A percentile compares a stretch with the other conserved stretches of the same genome.
phyloP scores from a whole-genome alignment of 2,329 filamentous ascomycete species.

The Penicillium sp. region DNA sequence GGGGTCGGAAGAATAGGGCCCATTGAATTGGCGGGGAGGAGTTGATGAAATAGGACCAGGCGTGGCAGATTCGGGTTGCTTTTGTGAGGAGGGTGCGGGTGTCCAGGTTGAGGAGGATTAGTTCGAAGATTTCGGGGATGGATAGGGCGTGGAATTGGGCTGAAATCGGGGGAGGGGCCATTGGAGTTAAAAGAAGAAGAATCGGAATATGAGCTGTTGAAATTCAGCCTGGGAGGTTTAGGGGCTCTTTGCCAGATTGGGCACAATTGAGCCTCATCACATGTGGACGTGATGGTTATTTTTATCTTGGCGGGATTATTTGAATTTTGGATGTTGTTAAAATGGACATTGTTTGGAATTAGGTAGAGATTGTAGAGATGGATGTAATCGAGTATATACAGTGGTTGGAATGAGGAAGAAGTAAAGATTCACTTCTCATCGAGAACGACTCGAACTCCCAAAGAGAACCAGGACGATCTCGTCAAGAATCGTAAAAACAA shows the following conservation, averaged over 20 bases:
- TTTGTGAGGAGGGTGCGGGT: constrained; percentile 6
- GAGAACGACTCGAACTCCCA: constrained; percentile 29
- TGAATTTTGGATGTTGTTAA: background rate
- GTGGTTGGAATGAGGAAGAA: background rate
- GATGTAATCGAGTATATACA: constrained; percentile 3
- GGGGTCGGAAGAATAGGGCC: constrained; percentile 1
- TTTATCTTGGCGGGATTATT: background rate
- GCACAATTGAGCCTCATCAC: background rate
- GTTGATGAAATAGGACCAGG: constrained; percentile 4
- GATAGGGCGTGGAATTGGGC: background rate
- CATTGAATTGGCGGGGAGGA: background rate
- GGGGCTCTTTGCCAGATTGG: background rate
- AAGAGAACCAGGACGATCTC: constrained; percentile 67
- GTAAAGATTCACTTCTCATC: constrained; percentile 2
- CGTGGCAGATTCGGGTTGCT: constrained; percentile 2
- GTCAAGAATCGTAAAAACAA: constrained; percentile 69
- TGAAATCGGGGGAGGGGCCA: background rate
- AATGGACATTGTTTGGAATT: background rate
- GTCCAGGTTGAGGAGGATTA: constrained; percentile 8
- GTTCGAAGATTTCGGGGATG: constrained; percentile 8
- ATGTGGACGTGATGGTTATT: background rate
- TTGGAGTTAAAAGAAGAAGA: background rate
- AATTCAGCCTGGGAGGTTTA: background rate
- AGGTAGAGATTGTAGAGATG: background rate
- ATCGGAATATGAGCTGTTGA: background rate